Percentiles rank a stretch among this genome's conserved stretches.
Evolutionary conservation across 192 early-diverging fungal genomes (phyloP).

Genomic region (Backusella tuberculispora): DNA sequence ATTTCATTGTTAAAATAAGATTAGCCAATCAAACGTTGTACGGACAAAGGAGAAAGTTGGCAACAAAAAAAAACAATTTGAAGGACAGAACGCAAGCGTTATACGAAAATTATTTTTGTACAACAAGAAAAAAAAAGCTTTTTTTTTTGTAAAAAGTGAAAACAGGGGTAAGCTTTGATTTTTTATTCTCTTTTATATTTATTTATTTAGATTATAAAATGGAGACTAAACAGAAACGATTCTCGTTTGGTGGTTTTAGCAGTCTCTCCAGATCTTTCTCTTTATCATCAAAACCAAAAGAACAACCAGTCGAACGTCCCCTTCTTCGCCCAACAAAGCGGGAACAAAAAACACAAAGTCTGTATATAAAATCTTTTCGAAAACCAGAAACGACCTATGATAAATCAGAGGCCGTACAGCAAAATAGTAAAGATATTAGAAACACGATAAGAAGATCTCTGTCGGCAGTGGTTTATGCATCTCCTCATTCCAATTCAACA

Average conservation of each 20-base stretch:
- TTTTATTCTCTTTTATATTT: not conserved
- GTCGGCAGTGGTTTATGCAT: constrained; percentile 30
- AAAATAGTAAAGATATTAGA: constrained; percentile 22
- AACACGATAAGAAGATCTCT: constrained; percentile 32
- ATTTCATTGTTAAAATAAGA: not conserved
- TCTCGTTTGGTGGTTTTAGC: constrained; percentile 27
- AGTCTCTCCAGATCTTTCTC: constrained; percentile 12
- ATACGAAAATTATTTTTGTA: not conserved
- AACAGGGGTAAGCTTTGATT: constrained; percentile 4
- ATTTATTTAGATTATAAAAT: not conserved
- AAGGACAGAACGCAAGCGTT: not conserved
- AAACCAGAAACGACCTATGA: constrained; percentile 18
- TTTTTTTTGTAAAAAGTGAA: constrained; percentile 9
- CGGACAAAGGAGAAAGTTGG: not conserved
- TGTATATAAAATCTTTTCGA: constrained; percentile 27
- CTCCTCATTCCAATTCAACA: constrained; percentile 19
- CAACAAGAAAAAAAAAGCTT: constrained; percentile 3
- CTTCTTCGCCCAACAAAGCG: not conserved
- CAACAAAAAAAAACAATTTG: not conserved
- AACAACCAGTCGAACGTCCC: not conserved
- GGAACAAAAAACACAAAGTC: constrained; percentile 24
- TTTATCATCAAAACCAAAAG: constrained; percentile 10
- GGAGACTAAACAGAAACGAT: constrained; percentile 23
- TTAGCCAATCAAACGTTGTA: not conserved
- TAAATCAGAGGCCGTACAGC: constrained; percentile 13